Evolutionary conservation across 257 asterid species (phyloP), one percentile per base, ranked within the genome.

Genomic region (Henckelia pumila): DNA sequence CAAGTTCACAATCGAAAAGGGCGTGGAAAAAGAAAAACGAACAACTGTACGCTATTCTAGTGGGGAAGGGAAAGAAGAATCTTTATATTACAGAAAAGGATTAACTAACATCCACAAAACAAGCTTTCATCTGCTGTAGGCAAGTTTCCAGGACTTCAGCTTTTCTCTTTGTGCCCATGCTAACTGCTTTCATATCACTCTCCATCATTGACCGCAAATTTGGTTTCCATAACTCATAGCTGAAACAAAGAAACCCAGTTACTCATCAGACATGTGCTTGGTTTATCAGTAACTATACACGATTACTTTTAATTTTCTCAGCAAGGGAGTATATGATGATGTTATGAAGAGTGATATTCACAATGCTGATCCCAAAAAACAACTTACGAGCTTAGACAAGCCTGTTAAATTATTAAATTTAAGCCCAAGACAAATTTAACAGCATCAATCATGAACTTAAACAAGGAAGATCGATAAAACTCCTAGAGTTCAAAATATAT

Each of bases 201-300:
- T 93, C 99, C 99, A 90, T 86, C 84, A 73, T 76, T 72, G 96
- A 86, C 67, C 99, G 96, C 71, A 93, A 96, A 80, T 89, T 76
- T 61, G 99, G 99, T 80, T 93, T 93, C 97, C 99, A 88, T 78
- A 93, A 76, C 78, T 93, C 99, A 76, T 93, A 87, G 71, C 96
- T 93, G 79, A 53, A 56, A 33, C 63, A 69, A 35, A 62, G 33
- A 70, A 76, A 56, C 69, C 67, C 40, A 28, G 47, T 55, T 64
- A 64, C 24, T 24, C 53, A 67, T 63, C 29, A 64, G 61, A 52
- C 22, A 63, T 33, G 24, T 23, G 63, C 40, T 53, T 37, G 29
- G 70, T 61, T 40, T 32, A n/a, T 64, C 33, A 68, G 50, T 59
- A 61, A 72, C 21, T 19, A 5, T 25, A 25, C 26, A 26, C n/a